Evolutionary conservation across 2,329 filamentous ascomycete species (phyloP).

Genomic region (Blastomyces silverae): DNA sequence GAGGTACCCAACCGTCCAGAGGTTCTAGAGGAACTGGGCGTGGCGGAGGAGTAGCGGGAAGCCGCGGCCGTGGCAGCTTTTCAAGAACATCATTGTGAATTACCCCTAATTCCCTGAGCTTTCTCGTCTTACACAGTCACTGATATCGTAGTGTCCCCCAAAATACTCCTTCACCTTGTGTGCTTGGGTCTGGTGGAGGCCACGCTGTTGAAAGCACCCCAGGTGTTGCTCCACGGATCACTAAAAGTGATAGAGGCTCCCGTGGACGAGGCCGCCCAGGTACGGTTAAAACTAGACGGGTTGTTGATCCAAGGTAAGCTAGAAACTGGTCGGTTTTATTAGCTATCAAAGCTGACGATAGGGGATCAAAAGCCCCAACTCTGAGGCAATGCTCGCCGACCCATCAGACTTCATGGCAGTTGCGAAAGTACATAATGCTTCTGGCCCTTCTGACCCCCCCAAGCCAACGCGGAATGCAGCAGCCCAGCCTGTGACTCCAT

Average conservation of each 20-base stretch:
- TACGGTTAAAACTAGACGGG: conserved; percentile 17
- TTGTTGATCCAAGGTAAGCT: conserved; percentile 18
- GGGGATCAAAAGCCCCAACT: conserved; percentile 15
- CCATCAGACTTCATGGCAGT: conserved; percentile 23
- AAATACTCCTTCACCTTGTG: background rate
- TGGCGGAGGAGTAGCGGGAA: conserved; percentile 27
- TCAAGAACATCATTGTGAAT: conserved; percentile 5
- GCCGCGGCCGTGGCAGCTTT: conserved; percentile 19
- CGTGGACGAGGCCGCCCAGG: conserved; percentile 12
- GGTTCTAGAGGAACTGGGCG: conserved; percentile 19
- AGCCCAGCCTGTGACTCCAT: background rate
- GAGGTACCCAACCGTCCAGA: conserved; percentile 6
- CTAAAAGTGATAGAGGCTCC: background rate
- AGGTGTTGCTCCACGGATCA: background rate
- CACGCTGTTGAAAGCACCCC: background rate
- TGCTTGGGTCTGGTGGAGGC: background rate
- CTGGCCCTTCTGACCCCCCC: background rate
- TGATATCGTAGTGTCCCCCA: conserved; percentile 4
- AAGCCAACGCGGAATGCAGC: background rate
- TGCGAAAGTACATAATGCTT: conserved; percentile 5
- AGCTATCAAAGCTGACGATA: conserved; percentile 15
- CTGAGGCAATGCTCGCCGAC: conserved; percentile 19
- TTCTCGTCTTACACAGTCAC: background rate
- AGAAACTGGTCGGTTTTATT: conserved; percentile 10
- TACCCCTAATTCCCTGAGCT: background rate